Base-by-base conservation (phyloP, 441 rosid species). In the Macaranga tanarius region DNA sequence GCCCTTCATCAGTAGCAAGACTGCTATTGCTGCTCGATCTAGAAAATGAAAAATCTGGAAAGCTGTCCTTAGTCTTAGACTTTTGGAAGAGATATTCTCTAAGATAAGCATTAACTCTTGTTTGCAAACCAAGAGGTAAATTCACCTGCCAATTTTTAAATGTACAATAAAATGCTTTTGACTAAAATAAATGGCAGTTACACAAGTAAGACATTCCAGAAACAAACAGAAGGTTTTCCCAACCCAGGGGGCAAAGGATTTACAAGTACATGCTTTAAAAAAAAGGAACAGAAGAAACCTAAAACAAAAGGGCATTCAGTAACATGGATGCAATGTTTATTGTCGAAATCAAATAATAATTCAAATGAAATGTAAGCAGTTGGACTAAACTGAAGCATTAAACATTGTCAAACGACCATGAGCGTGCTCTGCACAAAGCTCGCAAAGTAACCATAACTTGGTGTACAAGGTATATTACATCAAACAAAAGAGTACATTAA, bases 1-100 rank as follows among this genome's bases (percentile, higher is more conserved):
- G 84, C 68, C 87, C 89, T 76, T 93, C 97, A 67, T 89, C 92
- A 52, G 88, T 73, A 65, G 87, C 83, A 58, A 87, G 76, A 76
- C 89, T 89, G 65, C 87, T 74, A 19, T 75, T 77, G 69, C 92
- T 86, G 77, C 85, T 90, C 70, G 87, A 86, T 86, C 91, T 87
- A 26, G 92, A 84, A 76, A 81, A 74, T 75, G 88, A 80, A 77
- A 26, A 79, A 70, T 83, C 84, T 42, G 76, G 82, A 79, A 70
- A 73, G 65, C 72, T 76, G 64, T 79, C 87, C 28, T 65, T 72
- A 62, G 62, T 84, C 79, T 75, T 85, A 57, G 86, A 79, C 62
- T 80, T 90, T 69, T 83, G 84, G 56, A 79, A 83, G 75, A 88
- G 84, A 83, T 86, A 81, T 19, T 88, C 90, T 66, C 85, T 86